Evolutionary conservation across 345 rosid genomes (phyloP).

Genomic region (Salix exigua): DNA sequence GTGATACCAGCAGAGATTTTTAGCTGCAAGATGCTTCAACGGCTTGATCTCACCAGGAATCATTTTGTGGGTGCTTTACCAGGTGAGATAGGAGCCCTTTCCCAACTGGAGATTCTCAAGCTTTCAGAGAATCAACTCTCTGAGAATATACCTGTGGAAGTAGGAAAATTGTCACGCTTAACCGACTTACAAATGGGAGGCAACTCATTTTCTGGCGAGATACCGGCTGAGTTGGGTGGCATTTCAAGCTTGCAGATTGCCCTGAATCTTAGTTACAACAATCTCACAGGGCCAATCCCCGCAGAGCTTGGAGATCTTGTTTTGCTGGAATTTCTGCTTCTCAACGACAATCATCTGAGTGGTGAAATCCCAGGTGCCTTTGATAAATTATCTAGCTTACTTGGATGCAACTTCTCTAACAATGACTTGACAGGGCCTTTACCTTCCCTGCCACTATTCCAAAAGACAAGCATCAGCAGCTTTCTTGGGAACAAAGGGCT

Average conservation of each 20-base stretch:
- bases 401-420: slow-evolving; percentile 78
- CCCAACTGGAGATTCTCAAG: slow-evolving; percentile 79
- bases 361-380: slow-evolving; percentile 75
- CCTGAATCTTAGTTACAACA: slow-evolving; percentile 80
- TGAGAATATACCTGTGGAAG: slow-evolving; percentile 46
- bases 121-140: slow-evolving; percentile 67
- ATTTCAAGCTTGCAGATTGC: slow-evolving; percentile 78
- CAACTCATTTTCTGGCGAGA: slow-evolving; percentile 54
- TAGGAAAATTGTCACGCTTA: slow-evolving; percentile 62
- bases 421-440: slow-evolving; percentile 68
- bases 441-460: slow-evolving; percentile 48
- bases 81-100: slow-evolving; percentile 54
- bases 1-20: slow-evolving; percentile 63
- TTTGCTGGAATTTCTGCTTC: slow-evolving; percentile 56
- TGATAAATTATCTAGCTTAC: slow-evolving; percentile 58
- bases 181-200: slow-evolving; percentile 90
- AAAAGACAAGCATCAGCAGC: slow-evolving; percentile 43
- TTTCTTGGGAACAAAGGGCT: slow-evolving; percentile 64
- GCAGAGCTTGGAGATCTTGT: slow-evolving; percentile 63
- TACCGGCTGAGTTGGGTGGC: slow-evolving; percentile 59
- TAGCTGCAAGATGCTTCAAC: slow-evolving; percentile 68
- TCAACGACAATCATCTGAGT: slow-evolving; percentile 69
- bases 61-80: slow-evolving; percentile 55
- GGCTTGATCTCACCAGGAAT: slow-evolving; percentile 78
- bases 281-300: slow-evolving; percentile 68